phyloP scores from a whole-genome alignment of 176 grass and related monocot species.

The bread wheat (Triticum aestivum) region IWGSC_CS_RefSeq_v2.1 NC_057802.1:131770450-131770949 shows the following conservation, averaged over 20 bases:
- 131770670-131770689: constrained; percentile 25
- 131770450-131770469: constrained; percentile 19
- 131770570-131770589: neutral
- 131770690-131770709: neutral
- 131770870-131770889: neutral
- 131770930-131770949: constrained; percentile 24
- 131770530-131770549: constrained; percentile 29
- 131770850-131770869: neutral
- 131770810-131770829: neutral
- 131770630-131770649: constrained; percentile 38
- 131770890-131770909: neutral
- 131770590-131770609: constrained; percentile 25
- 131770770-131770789: neutral
- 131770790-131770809: neutral
- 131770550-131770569: neutral
- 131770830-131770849: constrained; percentile 5
- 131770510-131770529: constrained; percentile 7
- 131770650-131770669: constrained; percentile 34
- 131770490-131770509: constrained; percentile 39
- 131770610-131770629: constrained; percentile 29
- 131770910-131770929: neutral
- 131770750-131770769: neutral
- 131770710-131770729: neutral
- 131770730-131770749: neutral
- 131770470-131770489: constrained; percentile 34